A percentile compares a stretch with the other conserved stretches of the same genome.
phyloP scores from a whole-genome alignment of 805 yeast species.

The Monosporozyma servazzii region DNA sequence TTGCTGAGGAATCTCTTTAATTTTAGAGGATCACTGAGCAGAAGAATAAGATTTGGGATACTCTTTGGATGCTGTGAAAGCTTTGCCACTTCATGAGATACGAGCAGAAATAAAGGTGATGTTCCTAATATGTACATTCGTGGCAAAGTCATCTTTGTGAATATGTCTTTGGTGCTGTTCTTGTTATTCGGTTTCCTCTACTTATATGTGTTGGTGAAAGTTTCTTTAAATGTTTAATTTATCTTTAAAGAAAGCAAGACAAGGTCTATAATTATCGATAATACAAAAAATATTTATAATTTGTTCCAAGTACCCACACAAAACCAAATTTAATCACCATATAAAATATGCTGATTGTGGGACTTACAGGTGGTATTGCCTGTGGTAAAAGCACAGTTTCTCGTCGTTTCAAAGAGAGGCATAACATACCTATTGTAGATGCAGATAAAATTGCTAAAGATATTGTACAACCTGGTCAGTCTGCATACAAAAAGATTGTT shows the following conservation, averaged over 20 bases:
- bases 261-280: not conserved
- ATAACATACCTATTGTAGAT: slow-evolving; percentile 59
- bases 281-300: not conserved
- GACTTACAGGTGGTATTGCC: slow-evolving; percentile 97
- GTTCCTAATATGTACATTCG: slow-evolving; percentile 38
- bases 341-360: slow-evolving; percentile 61
- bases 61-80: slow-evolving; percentile 29
- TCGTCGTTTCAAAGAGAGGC: slow-evolving; percentile 39
- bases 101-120: slow-evolving; percentile 29
- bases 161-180: not conserved
- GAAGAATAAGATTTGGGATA: slow-evolving; percentile 33
- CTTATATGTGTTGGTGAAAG: not conserved
- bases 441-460: slow-evolving; percentile 86
- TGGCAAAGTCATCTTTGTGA: slow-evolving; percentile 19
- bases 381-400: slow-evolving; percentile 95
- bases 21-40: slow-evolving; percentile 36
- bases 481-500: slow-evolving; percentile 61
- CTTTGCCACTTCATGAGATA: slow-evolving; percentile 40
- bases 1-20: slow-evolving; percentile 34
- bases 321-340: not conserved
- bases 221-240: not conserved
- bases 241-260: not conserved
- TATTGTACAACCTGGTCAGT: slow-evolving; percentile 71
- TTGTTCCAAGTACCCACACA: not conserved
- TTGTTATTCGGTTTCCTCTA: not conserved